Base-by-base conservation (phyloP, 345 rosid species). In the Bretschneidera sinensis region DNA sequence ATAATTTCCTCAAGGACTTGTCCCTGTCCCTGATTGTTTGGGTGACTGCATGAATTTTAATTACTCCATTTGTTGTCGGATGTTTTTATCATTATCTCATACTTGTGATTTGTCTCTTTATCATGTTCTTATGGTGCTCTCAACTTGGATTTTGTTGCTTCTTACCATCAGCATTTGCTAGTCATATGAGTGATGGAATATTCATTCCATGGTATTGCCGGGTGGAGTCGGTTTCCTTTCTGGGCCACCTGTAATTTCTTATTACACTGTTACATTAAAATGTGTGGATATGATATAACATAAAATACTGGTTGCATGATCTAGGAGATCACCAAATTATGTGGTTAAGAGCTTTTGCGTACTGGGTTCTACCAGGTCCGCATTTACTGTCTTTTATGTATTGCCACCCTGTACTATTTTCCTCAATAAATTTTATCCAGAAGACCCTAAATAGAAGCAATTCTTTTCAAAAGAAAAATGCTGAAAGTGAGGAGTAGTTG, bases 181-280 rank as follows among this genome's bases (percentile, higher is more conserved):
- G 48, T 60, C 65, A 51, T 57, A 24, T 15, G 34, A 64, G 31
- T 17, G 60, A 52, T 63, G 16, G 59, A 20, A 53, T 14, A 24
- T 19, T 39, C 54, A 24, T 58, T 55, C 54, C 48, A 56, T n/a
- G 69, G 53, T 56, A 48, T 60, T 67, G 67, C 71, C 64, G 9
- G 60, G 34, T 24, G 20, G 48, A 31, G 35, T 24, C 1, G 60
- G 76, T 75, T 64, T 77, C 62, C 43, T 55, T 50, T 65, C 57
- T 18, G 70, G 72, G 34, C 71, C 79, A n/a, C n/a, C n/a, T n/a
- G n/a, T n/a, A 77, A 45, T 51, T 68, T 57, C 51, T 73, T 49
- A 15, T 6, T 48, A 6, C 39, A 24, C 39, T 54, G 56, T 17
- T 59, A 48, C 51, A 24, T 25, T 14, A 55, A n/a, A 72, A 52